These are phyloP conservation scores for Leishmania aethiopica DNA, from an alignment of 208 protist genomes.

Conservation along the genomic window DNA sequence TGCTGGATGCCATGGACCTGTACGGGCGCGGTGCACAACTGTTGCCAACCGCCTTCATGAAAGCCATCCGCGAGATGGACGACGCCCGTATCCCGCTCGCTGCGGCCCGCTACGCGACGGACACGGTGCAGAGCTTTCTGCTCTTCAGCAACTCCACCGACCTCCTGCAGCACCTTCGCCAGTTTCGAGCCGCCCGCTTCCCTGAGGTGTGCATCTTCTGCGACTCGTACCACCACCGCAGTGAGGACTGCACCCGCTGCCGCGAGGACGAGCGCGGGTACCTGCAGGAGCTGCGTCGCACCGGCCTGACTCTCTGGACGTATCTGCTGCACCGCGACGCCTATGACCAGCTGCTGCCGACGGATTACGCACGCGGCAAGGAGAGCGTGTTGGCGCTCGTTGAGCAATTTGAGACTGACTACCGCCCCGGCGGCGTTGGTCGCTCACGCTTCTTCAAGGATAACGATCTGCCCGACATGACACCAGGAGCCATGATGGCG, in stretches of 20 bases:
- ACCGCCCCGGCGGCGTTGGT: constrained; percentile 74
- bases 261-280: constrained; percentile 64
- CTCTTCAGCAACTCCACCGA: constrained; percentile 75
- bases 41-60: constrained; percentile 62
- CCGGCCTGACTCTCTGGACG: constrained; percentile 69
- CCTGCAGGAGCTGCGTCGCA: constrained; percentile 68
- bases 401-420: constrained; percentile 72
- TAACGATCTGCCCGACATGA: constrained; percentile 53
- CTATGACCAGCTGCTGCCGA: constrained; percentile 77
- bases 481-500: constrained; percentile 6
- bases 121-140: constrained; percentile 80
- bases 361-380: constrained; percentile 57
- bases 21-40: constrained; percentile 30
- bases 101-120: constrained; percentile 85
- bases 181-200: constrained; percentile 65
- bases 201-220: constrained; percentile 88
- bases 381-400: constrained; percentile 59
- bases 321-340: constrained; percentile 60
- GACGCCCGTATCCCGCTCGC: constrained; percentile 76
- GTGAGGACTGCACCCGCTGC: constrained; percentile 58
- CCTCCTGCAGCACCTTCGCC: constrained; percentile 69
- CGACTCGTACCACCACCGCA: constrained; percentile 73
- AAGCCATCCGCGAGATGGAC: constrained; percentile 69
- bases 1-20: constrained; percentile 63
- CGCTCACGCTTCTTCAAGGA: constrained; percentile 67